A percentile compares a stretch with the other conserved stretches of the same genome.
phyloP scores from a whole-genome alignment of 306 rosid species.

The Calophaca sinica region DNA sequence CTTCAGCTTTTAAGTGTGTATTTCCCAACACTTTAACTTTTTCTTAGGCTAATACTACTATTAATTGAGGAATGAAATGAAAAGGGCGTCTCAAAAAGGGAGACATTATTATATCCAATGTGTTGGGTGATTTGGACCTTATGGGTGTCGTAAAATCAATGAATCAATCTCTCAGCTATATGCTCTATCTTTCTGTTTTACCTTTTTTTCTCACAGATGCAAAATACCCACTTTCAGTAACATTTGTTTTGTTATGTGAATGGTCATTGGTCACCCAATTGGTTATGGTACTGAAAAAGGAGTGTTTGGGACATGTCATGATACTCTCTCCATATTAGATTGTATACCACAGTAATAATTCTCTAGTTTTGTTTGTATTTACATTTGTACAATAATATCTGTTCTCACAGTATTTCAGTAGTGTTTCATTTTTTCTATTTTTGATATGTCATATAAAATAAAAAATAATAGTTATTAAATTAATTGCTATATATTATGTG shows the following conservation, averaged over 20 bases:
- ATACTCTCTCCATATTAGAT: slow-evolving; percentile 47
- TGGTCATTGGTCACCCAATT: slow-evolving; percentile 33
- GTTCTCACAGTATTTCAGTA: neutral
- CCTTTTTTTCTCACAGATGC: slow-evolving; percentile 38
- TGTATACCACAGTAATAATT: slow-evolving; percentile 47
- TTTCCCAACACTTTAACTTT: slow-evolving; percentile 37
- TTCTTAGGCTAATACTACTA: neutral
- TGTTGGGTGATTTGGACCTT: slow-evolving; percentile 44
- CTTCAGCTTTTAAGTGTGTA: slow-evolving; percentile 1
- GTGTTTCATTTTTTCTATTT: slow-evolving; percentile 37
- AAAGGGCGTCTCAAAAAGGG: slow-evolving; percentile 35
- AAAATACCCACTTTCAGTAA: slow-evolving; percentile 55
- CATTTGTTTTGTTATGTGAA: slow-evolving; percentile 55
- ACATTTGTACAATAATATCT: slow-evolving; percentile 32
- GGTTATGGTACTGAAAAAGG: slow-evolving; percentile 45
- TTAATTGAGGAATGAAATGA: neutral
- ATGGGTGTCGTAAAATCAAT: slow-evolving; percentile 50
- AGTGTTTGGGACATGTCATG: slow-evolving; percentile 40
- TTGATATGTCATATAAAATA: slow-evolving; percentile 44
- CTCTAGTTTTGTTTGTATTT: slow-evolving; percentile 54
- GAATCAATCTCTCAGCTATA: slow-evolving; percentile 47
- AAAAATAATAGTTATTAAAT: slow-evolving; percentile 36
- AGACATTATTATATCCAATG: slow-evolving; percentile 50
- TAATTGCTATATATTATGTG: slow-evolving; percentile 5
- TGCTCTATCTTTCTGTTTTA: slow-evolving; percentile 43